Base-by-base conservation (phyloP, 2,329 filamentous ascomycete genomes). In the Cercospora sp. region DNA sequence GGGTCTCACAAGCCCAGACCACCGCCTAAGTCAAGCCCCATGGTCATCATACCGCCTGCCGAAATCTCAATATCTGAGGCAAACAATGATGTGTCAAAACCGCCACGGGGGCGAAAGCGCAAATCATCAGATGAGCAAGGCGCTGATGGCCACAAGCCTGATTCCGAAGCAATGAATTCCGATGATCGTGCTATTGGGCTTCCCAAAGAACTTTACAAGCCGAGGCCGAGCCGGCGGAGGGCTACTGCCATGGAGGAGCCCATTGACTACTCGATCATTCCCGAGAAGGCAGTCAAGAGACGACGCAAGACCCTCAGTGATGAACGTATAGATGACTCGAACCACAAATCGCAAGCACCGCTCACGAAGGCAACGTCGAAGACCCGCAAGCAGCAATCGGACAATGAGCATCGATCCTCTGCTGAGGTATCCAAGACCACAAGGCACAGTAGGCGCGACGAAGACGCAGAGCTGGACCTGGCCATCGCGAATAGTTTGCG, bases 231-330 rank as follows among this genome's bases (percentile, higher is more conserved):
- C 66, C 75, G 77, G 67, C 59, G 77, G 68, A 51, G 77, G 65
- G 71, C 75, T n/a, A 77, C 73, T 12, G 61, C 66, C 8, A 40
- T 74, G 28, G 73, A 78, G 21, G 70, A 75, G 43, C 59, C 72
- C 3, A 71, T 74, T 65, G 77, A 79, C 69, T 76, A 70, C 67
- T 74, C 80, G 68, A 72, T 79, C 68, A 58, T 70, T 67, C 67
- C 81, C 69, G 76, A 85, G 80, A 79, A 81, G 77, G 73, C 75
- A 13, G 72, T 67, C 5, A 80, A 77, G 21, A 85, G 82, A 72
- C 79, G 83, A 67, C 79, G 79, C 21, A 78, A 78, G 67, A 78
- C 74, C 3, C 55, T 65, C 1, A 57, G 66, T 24, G 60, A 53
- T 45, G 66, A 64, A 9, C 24, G n/a, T 63, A 37, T 5, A n/a